Evolutionary conservation across 2,329 filamentous ascomycete genomes (phyloP), one percentile per base, ranked within the genome.

Genomic region (Malbranchea cinnamomea): DNA sequence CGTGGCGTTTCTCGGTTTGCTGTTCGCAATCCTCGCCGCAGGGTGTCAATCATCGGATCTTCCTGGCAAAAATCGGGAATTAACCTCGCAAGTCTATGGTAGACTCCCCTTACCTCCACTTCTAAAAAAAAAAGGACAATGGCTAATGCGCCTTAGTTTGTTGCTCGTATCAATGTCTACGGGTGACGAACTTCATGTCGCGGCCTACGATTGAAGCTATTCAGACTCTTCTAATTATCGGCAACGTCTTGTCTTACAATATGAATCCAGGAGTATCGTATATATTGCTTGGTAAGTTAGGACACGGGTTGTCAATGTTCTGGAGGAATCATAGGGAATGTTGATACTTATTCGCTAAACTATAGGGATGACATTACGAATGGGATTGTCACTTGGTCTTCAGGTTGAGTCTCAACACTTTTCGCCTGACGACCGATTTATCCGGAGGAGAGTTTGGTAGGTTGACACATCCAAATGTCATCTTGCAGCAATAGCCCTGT

Each of bases 191-290:
- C 39, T 75, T 74, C 44, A 45, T 75, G 5, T 74, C 71, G 0
- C 66, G 71, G 34, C 66, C 70, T 16, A 69, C 64, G 3, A 52
- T 74, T 20, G 68, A 74, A 37, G 70, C 65, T 23, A 71, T 75
- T 21, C 68, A 75, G 43, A 70, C 69, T 0, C 56, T 74, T 13
- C 50, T 74, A 3, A 67, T 74, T 8, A 69, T 75, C 17, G 67
- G 68, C 28, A 73, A 74, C 41, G 70, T 71, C 14, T 56, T 71
- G 17, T 68, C 67, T 1, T 71, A 71, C 44, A 71, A 71, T 38
- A 71, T 71, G 67, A 75, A 74, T 35, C 70, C 71, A 6, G 71
- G 71, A 2, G 70, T 72, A 11, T 67, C 70, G 4, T 75, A 73
- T 57, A 67, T 70, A 15, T 47, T 74, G 9, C 63, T 70, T 26